phyloP scores from a whole-genome alignment of 805 yeast species.

The Saccharomycopsis lassenensis region DNA sequence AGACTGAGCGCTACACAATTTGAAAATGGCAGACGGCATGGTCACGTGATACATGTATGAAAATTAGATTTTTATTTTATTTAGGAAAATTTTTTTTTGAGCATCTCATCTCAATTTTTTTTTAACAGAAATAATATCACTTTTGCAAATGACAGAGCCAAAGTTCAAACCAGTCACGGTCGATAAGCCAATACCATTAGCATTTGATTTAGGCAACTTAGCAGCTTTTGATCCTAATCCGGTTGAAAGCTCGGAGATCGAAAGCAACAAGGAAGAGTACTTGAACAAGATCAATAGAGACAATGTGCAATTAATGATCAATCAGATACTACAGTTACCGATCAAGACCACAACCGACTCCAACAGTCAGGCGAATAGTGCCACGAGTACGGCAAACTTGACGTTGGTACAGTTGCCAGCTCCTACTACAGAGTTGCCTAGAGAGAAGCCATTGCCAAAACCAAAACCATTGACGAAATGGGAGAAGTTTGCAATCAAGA shows the following conservation, averaged over 20 bases:
- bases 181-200: conserved; percentile 82
- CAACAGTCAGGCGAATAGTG: conserved; percentile 41
- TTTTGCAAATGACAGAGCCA: too few species aligned
- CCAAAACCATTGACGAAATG: conserved; percentile 88
- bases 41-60: too few species aligned
- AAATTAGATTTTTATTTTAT: too few species aligned
- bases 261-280: conserved; percentile 50
- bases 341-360: conserved; percentile 77
- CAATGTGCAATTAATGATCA: conserved; percentile 81
- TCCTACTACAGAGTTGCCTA: conserved; percentile 70
- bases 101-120: conserved; percentile 1
- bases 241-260: conserved; percentile 49
- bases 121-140: not conserved
- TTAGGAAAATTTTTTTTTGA: conserved; percentile 1
- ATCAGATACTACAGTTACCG: conserved; percentile 85
- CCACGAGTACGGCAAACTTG: conserved; percentile 57
- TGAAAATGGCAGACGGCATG: too few species aligned
- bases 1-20: too few species aligned
- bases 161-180: conserved; percentile 64
- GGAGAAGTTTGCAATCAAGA: conserved; percentile 93
- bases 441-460: conserved; percentile 94
- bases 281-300: conserved; percentile 69
- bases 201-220: conserved; percentile 82
- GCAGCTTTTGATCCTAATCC: conserved; percentile 89
- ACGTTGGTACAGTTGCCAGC: conserved; percentile 79